Base-by-base conservation (phyloP, 352 stramenopile genomes). In the Phytophthora constricta region DNA sequence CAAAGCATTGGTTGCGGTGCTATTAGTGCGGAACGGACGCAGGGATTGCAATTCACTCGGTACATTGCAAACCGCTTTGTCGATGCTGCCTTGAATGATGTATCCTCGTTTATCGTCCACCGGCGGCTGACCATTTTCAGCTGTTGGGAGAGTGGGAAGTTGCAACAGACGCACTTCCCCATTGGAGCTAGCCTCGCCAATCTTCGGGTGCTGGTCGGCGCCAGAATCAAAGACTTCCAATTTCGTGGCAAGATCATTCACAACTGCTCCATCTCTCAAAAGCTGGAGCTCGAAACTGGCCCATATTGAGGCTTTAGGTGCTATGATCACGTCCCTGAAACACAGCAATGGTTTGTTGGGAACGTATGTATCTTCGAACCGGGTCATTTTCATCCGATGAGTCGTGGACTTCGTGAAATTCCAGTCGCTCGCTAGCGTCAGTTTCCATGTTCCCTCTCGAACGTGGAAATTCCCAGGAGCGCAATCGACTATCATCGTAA, bases 11-110 rank as follows among this genome's bases (percentile, higher is more conserved):
- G 37, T 46, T 16, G 56, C 52, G 0, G 58, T 27, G 39, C 28
- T 59, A 58, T 65, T 84, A 11, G 13, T 37, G 39, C 66, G 68
- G 58, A 86, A 92, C 37, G 86, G 87, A 28, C 80, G 79, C 39
- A 88, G 61, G 1, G 84, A 91, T 22, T 77, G 68, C n/a, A 92
- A 39, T 3, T 70, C 58, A 3, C 67, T 54, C 0, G 81, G 76
- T 11, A 91, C 76, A 34, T 80, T 66, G 34, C 86, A 93, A 17
- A 63, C 64, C 8, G 49, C 49, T 49, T 62, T 73, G 58, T 94
- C 86, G 31, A 95, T 82, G 13, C 59, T 82, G 22, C 74, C 82
- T 69, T 94, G 80, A 10, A 95, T 47, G 16, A 93, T 90, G 48
- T 86, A 92, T 0, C 68, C 70, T 17, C 70, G 41, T 22, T 70